These are phyloP conservation scores for Cytospora leucostoma DNA, from an alignment of 2,329 filamentous ascomycete species.

Conservation along the genomic window DNA sequence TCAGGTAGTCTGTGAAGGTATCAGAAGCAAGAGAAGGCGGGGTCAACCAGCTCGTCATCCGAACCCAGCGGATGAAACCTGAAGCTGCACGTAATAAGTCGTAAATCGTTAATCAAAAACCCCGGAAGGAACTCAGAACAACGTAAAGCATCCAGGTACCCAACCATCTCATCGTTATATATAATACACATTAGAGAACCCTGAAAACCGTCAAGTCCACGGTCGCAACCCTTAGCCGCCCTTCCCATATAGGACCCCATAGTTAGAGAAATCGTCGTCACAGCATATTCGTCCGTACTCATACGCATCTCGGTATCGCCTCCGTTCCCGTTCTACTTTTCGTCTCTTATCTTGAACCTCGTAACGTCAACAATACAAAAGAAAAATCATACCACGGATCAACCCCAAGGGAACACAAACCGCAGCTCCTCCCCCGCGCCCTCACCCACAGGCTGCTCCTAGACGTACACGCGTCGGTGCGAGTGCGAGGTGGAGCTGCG, in stretches of 20 bases:
- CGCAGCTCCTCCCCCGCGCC: background rate
- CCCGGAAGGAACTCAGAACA: background rate
- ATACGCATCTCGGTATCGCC: background rate
- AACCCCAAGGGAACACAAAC: background rate
- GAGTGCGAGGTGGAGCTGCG: slow-evolving; percentile 47
- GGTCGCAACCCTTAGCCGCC: background rate
- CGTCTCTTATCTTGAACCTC: background rate
- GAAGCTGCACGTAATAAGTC: background rate
- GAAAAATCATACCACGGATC: background rate
- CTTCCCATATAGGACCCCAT: background rate
- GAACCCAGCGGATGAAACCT: background rate
- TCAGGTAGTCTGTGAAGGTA: too few species aligned
- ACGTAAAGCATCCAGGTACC: background rate
- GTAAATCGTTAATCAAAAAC: background rate
- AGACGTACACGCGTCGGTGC: slow-evolving; percentile 55
- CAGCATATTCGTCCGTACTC: background rate
- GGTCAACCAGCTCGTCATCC: background rate
- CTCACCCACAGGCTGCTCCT: slow-evolving; percentile 19
- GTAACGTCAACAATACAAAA: too few species aligned
- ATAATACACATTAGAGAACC: background rate
- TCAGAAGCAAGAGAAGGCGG: background rate
- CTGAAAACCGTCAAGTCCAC: background rate
- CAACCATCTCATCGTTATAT: background rate
- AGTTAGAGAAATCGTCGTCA: background rate
- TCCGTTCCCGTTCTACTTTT: background rate